Conservation (phyloP, 192 early-diverging fungal genomes). For the Kappamyces sp. region DNA sequence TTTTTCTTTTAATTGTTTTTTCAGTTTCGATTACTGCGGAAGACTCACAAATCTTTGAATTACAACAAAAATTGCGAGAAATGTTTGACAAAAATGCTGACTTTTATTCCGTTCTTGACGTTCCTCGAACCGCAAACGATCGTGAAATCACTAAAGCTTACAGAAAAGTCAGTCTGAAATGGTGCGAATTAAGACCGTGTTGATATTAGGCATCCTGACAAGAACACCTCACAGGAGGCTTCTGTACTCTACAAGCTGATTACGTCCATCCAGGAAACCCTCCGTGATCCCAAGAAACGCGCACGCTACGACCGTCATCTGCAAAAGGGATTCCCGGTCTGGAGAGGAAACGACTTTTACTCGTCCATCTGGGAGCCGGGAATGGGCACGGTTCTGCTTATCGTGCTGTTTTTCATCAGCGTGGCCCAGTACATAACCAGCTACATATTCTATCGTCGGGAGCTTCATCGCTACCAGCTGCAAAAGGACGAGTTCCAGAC, state of each 20-base stretch:
- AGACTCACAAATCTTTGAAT: slow-evolving; percentile 13
- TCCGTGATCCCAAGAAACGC: slow-evolving; percentile 34
- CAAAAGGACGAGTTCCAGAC: too few species aligned
- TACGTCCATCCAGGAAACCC: slow-evolving; percentile 32
- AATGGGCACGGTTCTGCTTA: slow-evolving; percentile 22
- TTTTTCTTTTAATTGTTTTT: slow-evolving; percentile 3
- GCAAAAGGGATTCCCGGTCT: slow-evolving; percentile 36
- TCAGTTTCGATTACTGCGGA: too few species aligned
- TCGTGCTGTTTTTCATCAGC: slow-evolving; percentile 32
- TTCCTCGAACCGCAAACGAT: slow-evolving; percentile 24
- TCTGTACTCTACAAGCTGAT: slow-evolving; percentile 31
- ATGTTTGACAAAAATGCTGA: neutral
- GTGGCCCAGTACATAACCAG: slow-evolving; percentile 35
- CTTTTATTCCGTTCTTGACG: slow-evolving; percentile 32
- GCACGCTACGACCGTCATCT: slow-evolving; percentile 44
- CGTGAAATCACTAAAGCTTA: slow-evolving; percentile 38
- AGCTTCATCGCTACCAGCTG: too few species aligned
- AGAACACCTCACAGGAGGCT: slow-evolving; percentile 35
- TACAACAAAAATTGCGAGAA: slow-evolving; percentile 2
- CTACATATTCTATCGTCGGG: slow-evolving; percentile 21
- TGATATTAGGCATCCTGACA: slow-evolving; percentile 54
- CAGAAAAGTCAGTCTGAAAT: slow-evolving; percentile 27
- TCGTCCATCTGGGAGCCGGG: slow-evolving; percentile 41
- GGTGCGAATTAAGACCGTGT: too few species aligned
- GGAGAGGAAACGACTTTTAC: slow-evolving; percentile 40